Conservation (phyloP, 441 rosid species). For the Kokia cookei region DNA sequence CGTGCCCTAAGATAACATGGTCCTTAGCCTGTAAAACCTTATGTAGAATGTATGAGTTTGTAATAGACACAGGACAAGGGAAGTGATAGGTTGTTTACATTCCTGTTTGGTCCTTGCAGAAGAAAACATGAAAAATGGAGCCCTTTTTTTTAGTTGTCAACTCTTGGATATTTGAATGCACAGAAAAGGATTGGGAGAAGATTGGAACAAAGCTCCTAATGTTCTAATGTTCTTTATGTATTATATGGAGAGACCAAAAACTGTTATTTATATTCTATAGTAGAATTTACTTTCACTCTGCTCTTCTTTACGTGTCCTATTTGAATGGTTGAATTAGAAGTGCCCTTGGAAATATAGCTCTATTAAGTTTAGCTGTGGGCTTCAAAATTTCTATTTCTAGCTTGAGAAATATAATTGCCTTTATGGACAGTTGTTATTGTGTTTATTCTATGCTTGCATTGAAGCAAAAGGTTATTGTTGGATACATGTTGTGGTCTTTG, state of each 20-base stretch:
- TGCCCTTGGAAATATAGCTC: neutral
- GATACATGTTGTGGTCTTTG: neutral
- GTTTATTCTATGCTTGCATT: neutral
- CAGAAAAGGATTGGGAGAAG: neutral
- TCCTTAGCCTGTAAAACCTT: neutral
- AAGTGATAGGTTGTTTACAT: neutral
- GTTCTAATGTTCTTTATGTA: neutral
- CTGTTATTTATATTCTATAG: neutral
- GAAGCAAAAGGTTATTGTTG: neutral
- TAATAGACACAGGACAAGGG: neutral
- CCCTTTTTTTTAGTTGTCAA: neutral
- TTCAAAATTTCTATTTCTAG: neutral
- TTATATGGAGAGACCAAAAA: neutral
- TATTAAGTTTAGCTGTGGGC: neutral
- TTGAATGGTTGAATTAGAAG: neutral
- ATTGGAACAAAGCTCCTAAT: neutral
- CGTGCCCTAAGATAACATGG: neutral
- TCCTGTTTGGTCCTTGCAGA: neutral
- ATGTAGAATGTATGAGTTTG: conserved; percentile 1
- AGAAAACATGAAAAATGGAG: neutral
- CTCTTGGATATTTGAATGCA: neutral
- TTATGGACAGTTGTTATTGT: neutral
- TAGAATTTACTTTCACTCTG: neutral
- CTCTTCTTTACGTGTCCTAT: neutral
- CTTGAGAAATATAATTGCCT: neutral